Conservation (phyloP, 192 early-diverging fungal genomes). For the Coemansia aciculifera region DNA sequence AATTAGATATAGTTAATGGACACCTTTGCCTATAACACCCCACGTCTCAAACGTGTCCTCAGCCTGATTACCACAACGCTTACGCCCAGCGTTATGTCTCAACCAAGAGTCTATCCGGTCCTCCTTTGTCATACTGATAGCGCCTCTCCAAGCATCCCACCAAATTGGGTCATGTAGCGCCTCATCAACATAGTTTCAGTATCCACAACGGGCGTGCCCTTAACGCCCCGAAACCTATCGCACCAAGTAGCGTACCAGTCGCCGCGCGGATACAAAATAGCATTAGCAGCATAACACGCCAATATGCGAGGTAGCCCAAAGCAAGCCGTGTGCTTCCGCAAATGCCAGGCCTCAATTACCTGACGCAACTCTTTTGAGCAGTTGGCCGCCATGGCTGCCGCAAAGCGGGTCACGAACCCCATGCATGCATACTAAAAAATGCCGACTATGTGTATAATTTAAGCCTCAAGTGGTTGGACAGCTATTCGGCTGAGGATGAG, state of each 20-base stretch:
- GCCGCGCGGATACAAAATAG: constrained; percentile 51
- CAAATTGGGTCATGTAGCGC: constrained; percentile 29
- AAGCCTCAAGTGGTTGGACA: too few species aligned
- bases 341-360: constrained; percentile 20
- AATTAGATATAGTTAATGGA: background rate
- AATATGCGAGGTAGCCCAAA: constrained; percentile 50
- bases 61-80: background rate
- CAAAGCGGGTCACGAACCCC: constrained; percentile 46
- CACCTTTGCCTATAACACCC: constrained; percentile 8
- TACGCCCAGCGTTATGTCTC: background rate
- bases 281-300: constrained; percentile 47
- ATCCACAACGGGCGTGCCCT: constrained; percentile 1
- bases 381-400: constrained; percentile 33
- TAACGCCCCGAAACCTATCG: constrained; percentile 22
- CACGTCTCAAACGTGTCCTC: constrained; percentile 24
- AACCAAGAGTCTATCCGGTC: constrained; percentile 45
- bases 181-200: constrained; percentile 39
- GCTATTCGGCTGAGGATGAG: constrained; percentile 12
- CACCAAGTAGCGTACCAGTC: constrained; percentile 57
- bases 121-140: constrained; percentile 45
- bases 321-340: constrained; percentile 31
- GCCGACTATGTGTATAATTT: background rate
- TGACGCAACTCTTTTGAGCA: constrained; percentile 28
- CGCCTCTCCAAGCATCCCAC: constrained; percentile 56
- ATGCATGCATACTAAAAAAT: constrained; percentile 56